Base-by-base conservation (phyloP, 2,329 filamentous ascomycete genomes). In the Plectosphaerella sp. region DNA sequence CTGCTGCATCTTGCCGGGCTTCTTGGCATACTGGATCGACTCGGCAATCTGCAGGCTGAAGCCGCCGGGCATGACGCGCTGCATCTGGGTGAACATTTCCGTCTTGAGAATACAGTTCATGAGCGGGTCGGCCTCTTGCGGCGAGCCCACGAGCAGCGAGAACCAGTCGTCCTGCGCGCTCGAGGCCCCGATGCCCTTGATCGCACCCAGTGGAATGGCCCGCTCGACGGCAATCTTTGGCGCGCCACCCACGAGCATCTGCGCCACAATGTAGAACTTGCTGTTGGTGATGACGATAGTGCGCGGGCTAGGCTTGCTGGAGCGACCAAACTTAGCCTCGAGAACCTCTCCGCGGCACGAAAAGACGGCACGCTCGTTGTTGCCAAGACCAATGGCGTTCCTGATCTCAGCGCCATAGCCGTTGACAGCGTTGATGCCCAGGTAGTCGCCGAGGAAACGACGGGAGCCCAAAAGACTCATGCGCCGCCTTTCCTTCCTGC, bases 81-180 rank as follows among this genome's bases (percentile, higher is more conserved):
- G 84, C 73, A 99, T 85, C 57, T 97, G 92, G 1, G 93, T 95
- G 65, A 97, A 96, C 70, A 99, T 86, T 65, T 99, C 94, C 0
- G 94, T 99, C 76, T 99, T 99, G 70, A 99, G 85, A 18, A 97
- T 75, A 65, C 94, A 99, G 72, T 87, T 96, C 63, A 99, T 71
- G 20, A 99, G 78, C n/a, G 94, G 91, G 68, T 99, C 94, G 0
- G 94, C 80, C 67, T 97, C 93, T 65, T 96, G 91, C 9, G 87
- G 86, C 33, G 92, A 92, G n/a, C 89, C 91, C 45, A 95, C 80
- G 3, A 92, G 90, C 36, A 99, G 77, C 1, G 93, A 91, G 69
- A 99, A 97, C 94, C 94, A 99, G 70, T 99, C 94, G 62, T 99
- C 94, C 58, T 89, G 90, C 55, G 89, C 74, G 15, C 82, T 90